Evolutionary conservation across 345 rosid species (phyloP).

Genomic region (Acer saccharum): DNA sequence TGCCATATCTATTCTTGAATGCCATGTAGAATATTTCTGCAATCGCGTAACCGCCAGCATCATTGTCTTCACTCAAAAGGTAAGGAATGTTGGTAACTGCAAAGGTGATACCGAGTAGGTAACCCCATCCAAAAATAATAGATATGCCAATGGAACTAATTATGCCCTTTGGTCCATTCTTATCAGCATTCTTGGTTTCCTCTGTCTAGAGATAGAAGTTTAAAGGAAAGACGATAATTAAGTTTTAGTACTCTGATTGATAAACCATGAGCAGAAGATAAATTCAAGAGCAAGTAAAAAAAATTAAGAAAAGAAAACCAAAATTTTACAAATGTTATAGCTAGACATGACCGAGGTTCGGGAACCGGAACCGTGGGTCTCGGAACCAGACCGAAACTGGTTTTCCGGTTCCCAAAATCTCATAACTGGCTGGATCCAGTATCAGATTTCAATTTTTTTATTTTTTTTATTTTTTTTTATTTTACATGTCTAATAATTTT

Average conservation of each 20-base stretch:
- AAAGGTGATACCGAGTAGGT: constrained; percentile 86
- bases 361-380: no score
- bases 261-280: neutral
- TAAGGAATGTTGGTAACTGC: constrained; percentile 77
- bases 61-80: constrained; percentile 69
- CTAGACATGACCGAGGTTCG: no score
- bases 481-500: no score
- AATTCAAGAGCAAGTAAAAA: neutral
- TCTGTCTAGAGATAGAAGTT: constrained; percentile 63
- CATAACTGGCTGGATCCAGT: no score
- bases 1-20: constrained; percentile 86
- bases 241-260: constrained; percentile 14
- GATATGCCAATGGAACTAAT: constrained; percentile 89
- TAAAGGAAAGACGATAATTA: constrained; percentile 4
- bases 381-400: no score
- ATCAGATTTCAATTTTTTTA: no score
- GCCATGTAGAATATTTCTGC: constrained; percentile 85
- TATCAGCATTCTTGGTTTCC: constrained; percentile 86
- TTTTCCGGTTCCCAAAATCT: no score
- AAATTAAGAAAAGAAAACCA: neutral
- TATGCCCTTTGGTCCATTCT: constrained; percentile 87
- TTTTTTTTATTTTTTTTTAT: no score
- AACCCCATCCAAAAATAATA: constrained; percentile 91
- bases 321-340: neutral
- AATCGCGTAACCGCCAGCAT: constrained; percentile 92